phyloP scores from a whole-genome alignment of 805 yeast genomes.

The Ogataea neopini region DNA sequence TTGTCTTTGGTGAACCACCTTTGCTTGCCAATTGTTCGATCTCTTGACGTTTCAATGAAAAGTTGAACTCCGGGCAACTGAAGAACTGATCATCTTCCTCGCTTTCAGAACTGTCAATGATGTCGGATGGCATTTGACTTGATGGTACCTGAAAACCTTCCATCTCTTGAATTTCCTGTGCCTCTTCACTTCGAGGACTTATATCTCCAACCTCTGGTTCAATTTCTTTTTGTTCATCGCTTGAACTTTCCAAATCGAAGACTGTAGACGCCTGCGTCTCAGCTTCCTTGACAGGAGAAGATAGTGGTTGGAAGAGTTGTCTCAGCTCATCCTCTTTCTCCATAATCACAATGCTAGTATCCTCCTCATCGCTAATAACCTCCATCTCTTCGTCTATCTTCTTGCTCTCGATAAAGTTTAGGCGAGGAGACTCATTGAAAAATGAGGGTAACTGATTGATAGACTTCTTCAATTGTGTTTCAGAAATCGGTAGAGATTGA shows the following conservation, averaged over 20 bases:
- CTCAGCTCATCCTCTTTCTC: neutral
- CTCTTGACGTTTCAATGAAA: slow-evolving; percentile 16
- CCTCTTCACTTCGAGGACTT: neutral
- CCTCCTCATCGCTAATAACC: slow-evolving; percentile 8
- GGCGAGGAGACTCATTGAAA: neutral
- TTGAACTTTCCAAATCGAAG: neutral
- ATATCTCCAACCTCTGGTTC: neutral
- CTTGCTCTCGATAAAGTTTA: neutral
- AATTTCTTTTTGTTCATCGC: neutral
- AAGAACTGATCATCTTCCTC: slow-evolving; percentile 11
- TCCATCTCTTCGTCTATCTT: slow-evolving; percentile 1
- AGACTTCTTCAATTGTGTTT: slow-evolving; percentile 2
- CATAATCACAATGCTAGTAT: neutral
- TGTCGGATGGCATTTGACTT: slow-evolving; percentile 7
- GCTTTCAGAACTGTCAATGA: neutral
- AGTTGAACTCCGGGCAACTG: slow-evolving; percentile 18
- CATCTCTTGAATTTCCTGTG: neutral
- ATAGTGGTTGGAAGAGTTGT: neutral
- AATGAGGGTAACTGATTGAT: slow-evolving; percentile 20
- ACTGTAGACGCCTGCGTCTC: slow-evolving; percentile 1
- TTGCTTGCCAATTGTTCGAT: slow-evolving; percentile 11
- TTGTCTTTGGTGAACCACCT: too few relatives aligned
- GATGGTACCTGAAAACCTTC: slow-evolving; percentile 13
- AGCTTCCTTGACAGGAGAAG: neutral
- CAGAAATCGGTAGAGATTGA: neutral